phyloP scores from a whole-genome alignment of 2,329 filamentous ascomycete species.

The Huntiella bhutanensis region DNA sequence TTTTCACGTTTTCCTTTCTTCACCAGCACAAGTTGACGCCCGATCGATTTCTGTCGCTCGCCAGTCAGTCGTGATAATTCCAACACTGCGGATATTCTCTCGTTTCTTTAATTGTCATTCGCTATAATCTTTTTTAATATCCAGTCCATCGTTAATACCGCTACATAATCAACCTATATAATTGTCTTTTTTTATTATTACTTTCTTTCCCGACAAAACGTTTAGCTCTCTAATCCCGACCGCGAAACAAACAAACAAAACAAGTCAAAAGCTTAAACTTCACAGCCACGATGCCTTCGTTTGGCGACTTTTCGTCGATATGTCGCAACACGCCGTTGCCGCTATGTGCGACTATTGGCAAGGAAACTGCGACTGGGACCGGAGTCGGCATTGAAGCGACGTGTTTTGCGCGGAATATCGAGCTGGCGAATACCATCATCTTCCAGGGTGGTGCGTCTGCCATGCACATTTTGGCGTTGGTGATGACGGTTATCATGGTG shows the following conservation, averaged over 20 bases:
- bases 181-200: background rate
- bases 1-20: background rate
- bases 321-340: constrained; percentile 74
- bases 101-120: background rate
- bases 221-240: too few species aligned
- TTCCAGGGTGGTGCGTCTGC: constrained; percentile 84
- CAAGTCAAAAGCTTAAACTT: constrained; percentile 8
- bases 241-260: background rate
- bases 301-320: constrained; percentile 77
- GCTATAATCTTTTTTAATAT: background rate
- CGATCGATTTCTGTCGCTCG: too few species aligned
- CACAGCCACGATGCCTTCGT: constrained; percentile 43
- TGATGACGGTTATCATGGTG: constrained; percentile 95
- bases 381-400: constrained; percentile 65
- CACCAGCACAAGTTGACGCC: too few species aligned
- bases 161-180: background rate
- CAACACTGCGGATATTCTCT: background rate
- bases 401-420: constrained; percentile 89
- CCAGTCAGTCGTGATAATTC: too few species aligned
- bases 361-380: constrained; percentile 46
- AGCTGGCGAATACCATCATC: constrained; percentile 94
- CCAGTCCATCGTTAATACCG: background rate
- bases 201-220: background rate
- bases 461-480: constrained; percentile 75
- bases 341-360: constrained; percentile 69